Evolutionary conservation across 2,329 filamentous ascomycete species (phyloP).

Genomic region (Aurifilum marmelostoma): DNA sequence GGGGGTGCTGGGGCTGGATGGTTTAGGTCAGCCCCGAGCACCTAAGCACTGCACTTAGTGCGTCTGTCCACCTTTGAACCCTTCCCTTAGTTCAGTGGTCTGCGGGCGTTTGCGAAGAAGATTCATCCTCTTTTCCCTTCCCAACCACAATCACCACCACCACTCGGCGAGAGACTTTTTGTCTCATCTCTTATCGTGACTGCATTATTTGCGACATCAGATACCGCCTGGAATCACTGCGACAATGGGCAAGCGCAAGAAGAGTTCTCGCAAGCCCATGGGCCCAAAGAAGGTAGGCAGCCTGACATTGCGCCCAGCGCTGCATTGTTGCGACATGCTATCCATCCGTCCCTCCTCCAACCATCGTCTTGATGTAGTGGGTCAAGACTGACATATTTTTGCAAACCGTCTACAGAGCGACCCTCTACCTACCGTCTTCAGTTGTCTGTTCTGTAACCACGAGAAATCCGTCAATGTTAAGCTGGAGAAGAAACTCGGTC

Average conservation of each 20-base stretch:
- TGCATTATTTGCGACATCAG: not conserved
- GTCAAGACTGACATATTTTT: conserved; percentile 5
- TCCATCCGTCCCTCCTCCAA: conserved; percentile 6
- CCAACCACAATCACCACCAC: not conserved
- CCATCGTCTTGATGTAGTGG: conserved; percentile 4
- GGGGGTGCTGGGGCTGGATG: too few species aligned
- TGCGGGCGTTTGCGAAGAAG: not conserved
- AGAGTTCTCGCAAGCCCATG: conserved; percentile 79
- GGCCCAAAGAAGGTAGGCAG: conserved; percentile 75
- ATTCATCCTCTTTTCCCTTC: not conserved
- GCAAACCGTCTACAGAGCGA: conserved; percentile 55
- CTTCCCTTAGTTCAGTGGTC: not conserved
- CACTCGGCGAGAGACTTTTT: not conserved
- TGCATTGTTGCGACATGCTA: not conserved
- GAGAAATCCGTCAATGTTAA: conserved; percentile 90
- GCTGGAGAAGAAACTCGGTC: conserved; percentile 88
- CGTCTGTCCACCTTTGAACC: not conserved
- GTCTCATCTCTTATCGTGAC: not conserved
- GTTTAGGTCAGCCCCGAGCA: not conserved
- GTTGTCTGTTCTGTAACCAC: conserved; percentile 98
- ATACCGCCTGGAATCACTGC: not conserved
- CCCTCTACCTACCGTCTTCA: conserved; percentile 80
- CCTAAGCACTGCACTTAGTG: not conserved
- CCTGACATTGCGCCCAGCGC: not conserved
- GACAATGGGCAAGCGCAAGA: conserved; percentile 89